phyloP scores from a whole-genome alignment of 306 rosid genomes.

The Pachyrhizus erosus region DNA sequence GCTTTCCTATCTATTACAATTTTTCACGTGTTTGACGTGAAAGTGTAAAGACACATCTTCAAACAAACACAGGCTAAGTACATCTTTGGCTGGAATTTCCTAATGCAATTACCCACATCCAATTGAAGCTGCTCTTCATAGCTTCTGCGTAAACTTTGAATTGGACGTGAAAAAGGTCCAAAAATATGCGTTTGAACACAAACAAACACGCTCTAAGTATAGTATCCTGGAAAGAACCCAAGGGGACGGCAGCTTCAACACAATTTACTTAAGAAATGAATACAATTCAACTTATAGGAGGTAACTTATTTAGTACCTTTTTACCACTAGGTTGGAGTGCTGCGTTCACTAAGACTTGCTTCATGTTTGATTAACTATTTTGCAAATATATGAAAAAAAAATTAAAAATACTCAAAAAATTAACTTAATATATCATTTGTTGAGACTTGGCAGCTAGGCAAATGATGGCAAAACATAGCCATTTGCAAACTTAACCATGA shows the following conservation, averaged over 20 bases:
- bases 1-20: too few relatives aligned
- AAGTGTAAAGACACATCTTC: background rate
- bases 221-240: background rate
- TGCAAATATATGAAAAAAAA: background rate
- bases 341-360: background rate
- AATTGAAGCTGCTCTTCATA: too few relatives aligned
- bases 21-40: background rate
- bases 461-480: background rate
- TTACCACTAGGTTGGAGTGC: too few relatives aligned
- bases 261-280: background rate
- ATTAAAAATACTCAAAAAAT: background rate
- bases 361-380: background rate
- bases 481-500: background rate
- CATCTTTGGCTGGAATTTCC: too few relatives aligned
- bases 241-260: background rate
- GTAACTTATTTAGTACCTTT: too few relatives aligned
- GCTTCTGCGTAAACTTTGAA: too few relatives aligned
- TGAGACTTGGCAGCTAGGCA: constrained; percentile 10
- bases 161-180: too few relatives aligned
- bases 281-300: too few relatives aligned
- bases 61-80: background rate
- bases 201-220: background rate
- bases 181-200: too few relatives aligned
- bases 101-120: too few relatives aligned
- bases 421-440: background rate